Conservation (phyloP, 805 yeast species). For the Candida dendrica region DNA sequence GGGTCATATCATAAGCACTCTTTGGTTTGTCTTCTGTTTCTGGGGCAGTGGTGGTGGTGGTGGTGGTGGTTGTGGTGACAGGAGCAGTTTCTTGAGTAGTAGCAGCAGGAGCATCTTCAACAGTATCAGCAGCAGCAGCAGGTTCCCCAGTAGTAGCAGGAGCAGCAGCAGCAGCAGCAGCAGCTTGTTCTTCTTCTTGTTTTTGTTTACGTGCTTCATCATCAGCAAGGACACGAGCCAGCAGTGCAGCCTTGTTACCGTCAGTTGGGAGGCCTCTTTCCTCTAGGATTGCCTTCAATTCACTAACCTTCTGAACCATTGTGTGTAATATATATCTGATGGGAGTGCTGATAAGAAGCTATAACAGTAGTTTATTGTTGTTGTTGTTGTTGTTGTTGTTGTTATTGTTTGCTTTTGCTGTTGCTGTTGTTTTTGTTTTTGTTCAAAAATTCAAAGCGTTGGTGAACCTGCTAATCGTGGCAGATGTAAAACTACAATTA, state of each 20-base stretch:
- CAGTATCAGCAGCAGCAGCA: too few species aligned
- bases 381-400: neutral
- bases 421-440: too few species aligned
- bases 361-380: too few species aligned
- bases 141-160: too few species aligned
- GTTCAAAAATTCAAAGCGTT: too few species aligned
- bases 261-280: slow-evolving; percentile 56
- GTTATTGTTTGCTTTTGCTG: too few species aligned
- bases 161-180: slow-evolving; percentile 1
- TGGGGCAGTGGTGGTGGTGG: slow-evolving; percentile 1
- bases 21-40: slow-evolving; percentile 22
- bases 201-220: slow-evolving; percentile 27
- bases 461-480: too few species aligned
- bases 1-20: slow-evolving; percentile 32
- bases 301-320: slow-evolving; percentile 72
- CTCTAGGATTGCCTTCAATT: slow-evolving; percentile 72
- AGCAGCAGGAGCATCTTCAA: neutral
- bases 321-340: neutral
- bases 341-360: too few species aligned
- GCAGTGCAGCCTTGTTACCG: slow-evolving; percentile 78
- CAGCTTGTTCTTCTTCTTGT: slow-evolving; percentile 3
- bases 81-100: slow-evolving; percentile 13
- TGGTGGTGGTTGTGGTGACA: slow-evolving; percentile 10
- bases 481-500: neutral
- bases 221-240: slow-evolving; percentile 57